phyloP scores from a whole-genome alignment of 1,284 basidiomycete genomes.

The Somion occarium region DNA sequence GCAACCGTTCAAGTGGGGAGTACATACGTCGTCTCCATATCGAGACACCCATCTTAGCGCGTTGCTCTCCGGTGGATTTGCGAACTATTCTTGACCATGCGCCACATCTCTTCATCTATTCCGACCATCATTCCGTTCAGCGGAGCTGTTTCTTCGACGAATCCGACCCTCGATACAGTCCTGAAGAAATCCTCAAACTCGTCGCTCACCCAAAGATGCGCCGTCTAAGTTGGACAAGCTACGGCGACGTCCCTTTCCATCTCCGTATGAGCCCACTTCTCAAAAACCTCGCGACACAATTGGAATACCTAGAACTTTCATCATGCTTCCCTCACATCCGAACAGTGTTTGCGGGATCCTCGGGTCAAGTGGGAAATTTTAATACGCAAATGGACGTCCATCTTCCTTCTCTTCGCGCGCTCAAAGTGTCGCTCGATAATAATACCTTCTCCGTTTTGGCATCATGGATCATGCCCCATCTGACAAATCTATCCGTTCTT shows the following conservation, averaged over 20 bases:
- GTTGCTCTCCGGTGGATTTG: conserved; percentile 62
- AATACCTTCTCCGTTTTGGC: conserved; percentile 62
- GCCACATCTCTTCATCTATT: conserved; percentile 52
- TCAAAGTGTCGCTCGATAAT: conserved; percentile 68
- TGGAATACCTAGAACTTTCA: conserved; percentile 56
- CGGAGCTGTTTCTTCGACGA: conserved; percentile 42
- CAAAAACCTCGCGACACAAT: conserved; percentile 40
- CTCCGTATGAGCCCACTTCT: conserved; percentile 51
- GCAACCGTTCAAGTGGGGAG: conserved; percentile 37
- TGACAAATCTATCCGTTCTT: conserved; percentile 59
- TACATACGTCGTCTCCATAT: conserved; percentile 63
- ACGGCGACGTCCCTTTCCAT: conserved; percentile 59
- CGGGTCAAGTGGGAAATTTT: conserved; percentile 19
- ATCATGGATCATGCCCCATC: conserved; percentile 51
- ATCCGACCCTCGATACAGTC: conserved; percentile 40
- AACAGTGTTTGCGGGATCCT: conserved; percentile 20
- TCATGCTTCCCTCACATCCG: conserved; percentile 30
- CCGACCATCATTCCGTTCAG: conserved; percentile 59
- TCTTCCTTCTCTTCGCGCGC: conserved; percentile 55
- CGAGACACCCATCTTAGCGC: conserved; percentile 60
- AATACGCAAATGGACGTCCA: conserved; percentile 24
- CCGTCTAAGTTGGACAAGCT: conserved; percentile 64
- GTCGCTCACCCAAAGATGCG: conserved; percentile 54
- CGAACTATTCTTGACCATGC: conserved; percentile 61
- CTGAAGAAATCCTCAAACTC: conserved; percentile 51